A percentile compares a stretch with the other conserved stretches of the same genome.
phyloP scores from a whole-genome alignment of 1,284 basidiomycete genomes.

The Cutaneotrichosporon spelunceum region DNA sequence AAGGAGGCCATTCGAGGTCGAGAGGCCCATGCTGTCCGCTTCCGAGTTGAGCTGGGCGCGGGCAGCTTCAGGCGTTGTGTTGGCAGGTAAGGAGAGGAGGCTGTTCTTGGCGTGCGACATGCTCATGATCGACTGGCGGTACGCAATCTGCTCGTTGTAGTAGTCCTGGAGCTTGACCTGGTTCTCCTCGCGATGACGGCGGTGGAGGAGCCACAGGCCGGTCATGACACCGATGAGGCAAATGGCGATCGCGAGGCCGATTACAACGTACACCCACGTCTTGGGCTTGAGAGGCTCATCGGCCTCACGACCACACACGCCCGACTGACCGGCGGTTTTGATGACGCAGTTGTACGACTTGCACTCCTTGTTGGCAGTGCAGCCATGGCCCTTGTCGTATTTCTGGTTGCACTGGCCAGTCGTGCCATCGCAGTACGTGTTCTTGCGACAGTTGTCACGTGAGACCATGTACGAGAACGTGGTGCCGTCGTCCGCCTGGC shows the following conservation, averaged over 20 bases:
- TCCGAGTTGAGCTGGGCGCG: slow-evolving; percentile 33
- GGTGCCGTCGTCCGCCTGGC: slow-evolving; percentile 53
- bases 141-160: slow-evolving; percentile 67
- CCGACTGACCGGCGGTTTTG: slow-evolving; percentile 49
- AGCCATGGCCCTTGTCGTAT: slow-evolving; percentile 60
- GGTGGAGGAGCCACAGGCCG: slow-evolving; percentile 66
- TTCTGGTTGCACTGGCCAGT: slow-evolving; percentile 59
- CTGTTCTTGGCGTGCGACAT: slow-evolving; percentile 50
- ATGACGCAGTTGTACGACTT: slow-evolving; percentile 69
- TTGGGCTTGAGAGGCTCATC: slow-evolving; percentile 64
- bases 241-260: slow-evolving; percentile 70
- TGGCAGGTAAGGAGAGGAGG: slow-evolving; percentile 37
- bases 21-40: slow-evolving; percentile 15
- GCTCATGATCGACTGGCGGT: slow-evolving; percentile 52
- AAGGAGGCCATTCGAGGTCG: slow-evolving; percentile 22
- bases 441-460: slow-evolving; percentile 59
- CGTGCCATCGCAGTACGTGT: slow-evolving; percentile 69
- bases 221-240: slow-evolving; percentile 68
- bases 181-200: slow-evolving; percentile 66
- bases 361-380: slow-evolving; percentile 80
- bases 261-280: slow-evolving; percentile 67
- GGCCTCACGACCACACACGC: slow-evolving; percentile 61
- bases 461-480: slow-evolving; percentile 74
- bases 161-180: slow-evolving; percentile 77
- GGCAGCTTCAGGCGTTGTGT: slow-evolving; percentile 27